Percentiles rank a stretch among this genome's conserved stretches.
phyloP scores from a whole-genome alignment of 352 stramenopile species.

The Phytophthora macrochlamydospora region DNA sequence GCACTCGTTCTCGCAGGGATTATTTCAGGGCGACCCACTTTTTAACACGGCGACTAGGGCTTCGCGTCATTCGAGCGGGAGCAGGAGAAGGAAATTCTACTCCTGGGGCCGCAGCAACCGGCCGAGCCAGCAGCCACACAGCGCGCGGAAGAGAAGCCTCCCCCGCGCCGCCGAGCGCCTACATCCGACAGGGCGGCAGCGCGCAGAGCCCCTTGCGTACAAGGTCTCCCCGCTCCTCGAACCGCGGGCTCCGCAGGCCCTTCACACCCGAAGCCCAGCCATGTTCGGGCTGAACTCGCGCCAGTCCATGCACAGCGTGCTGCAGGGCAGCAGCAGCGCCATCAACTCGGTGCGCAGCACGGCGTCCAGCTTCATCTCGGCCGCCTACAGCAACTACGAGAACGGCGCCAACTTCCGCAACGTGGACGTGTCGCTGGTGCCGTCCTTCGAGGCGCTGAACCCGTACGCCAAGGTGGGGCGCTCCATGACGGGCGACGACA shows the following conservation, averaged over 20 bases:
- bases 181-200: neutral
- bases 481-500: conserved; percentile 47
- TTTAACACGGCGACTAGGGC: neutral
- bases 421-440: conserved; percentile 54
- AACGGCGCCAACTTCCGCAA: conserved; percentile 38
- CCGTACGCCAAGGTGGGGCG: conserved; percentile 66
- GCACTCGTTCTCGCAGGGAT: neutral
- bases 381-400: conserved; percentile 44
- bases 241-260: conserved; percentile 3
- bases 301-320: conserved; percentile 47
- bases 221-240: no score
- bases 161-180: neutral
- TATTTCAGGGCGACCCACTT: neutral
- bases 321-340: conserved; percentile 28
- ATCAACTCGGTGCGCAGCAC: conserved; percentile 25
- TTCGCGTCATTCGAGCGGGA: conserved; percentile 5
- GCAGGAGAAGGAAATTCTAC: conserved; percentile 34
- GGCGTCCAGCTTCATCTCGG: conserved; percentile 40
- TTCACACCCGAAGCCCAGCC: no score
- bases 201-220: no score
- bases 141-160: conserved; percentile 22
- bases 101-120: neutral
- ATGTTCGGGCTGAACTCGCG: conserved; percentile 47
- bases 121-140: conserved; percentile 17
- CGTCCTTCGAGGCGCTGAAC: conserved; percentile 78